A percentile compares a stretch with the other conserved stretches of the same genome.
phyloP scores from a whole-genome alignment of 306 rosid species.

The Vigna angularis region DNA sequence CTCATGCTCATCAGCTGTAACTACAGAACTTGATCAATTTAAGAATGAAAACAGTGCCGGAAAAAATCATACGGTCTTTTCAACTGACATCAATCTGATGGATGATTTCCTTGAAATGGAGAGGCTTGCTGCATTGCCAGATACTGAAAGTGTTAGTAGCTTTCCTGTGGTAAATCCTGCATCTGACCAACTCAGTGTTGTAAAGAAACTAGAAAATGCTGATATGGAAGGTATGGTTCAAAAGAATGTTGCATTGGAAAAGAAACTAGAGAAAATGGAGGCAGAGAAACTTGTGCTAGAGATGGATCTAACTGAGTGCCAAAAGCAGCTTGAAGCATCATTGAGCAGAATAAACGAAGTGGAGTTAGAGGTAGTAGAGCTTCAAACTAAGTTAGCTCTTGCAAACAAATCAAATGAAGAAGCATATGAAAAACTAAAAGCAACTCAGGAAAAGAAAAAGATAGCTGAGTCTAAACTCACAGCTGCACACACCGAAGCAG shows the following conservation, averaged over 20 bases:
- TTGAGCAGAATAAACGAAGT: constrained; percentile 50
- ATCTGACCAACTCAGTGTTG: constrained; percentile 38
- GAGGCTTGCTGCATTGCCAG: constrained; percentile 67
- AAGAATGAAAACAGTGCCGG: constrained; percentile 47
- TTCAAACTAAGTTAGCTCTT: constrained; percentile 52
- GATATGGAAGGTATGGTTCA: constrained; percentile 54
- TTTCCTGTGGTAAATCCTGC: constrained; percentile 37
- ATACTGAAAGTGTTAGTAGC: constrained; percentile 47
- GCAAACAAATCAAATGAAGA: constrained; percentile 51
- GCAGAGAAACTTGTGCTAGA: constrained; percentile 57
- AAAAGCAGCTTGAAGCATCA: constrained; percentile 60
- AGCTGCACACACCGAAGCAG: constrained; percentile 49
- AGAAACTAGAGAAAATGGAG: constrained; percentile 54
- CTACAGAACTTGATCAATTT: constrained; percentile 45
- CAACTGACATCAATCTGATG: constrained; percentile 67
- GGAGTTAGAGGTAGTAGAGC: constrained; percentile 51
- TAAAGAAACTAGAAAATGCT: background rate
- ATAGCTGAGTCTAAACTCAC: constrained; percentile 54
- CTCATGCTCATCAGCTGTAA: constrained; percentile 49
- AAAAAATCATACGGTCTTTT: constrained; percentile 47
- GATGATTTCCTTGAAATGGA: constrained; percentile 89
- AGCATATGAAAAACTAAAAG: constrained; percentile 54
- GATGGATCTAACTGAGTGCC: constrained; percentile 52
- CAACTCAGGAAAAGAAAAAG: constrained; percentile 48
- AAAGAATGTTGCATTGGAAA: constrained; percentile 56